Percentiles rank a stretch among this genome's conserved stretches.
Evolutionary conservation across 2,329 filamentous ascomycete genomes (phyloP).

Genomic region (Xylariaceae sp.): DNA sequence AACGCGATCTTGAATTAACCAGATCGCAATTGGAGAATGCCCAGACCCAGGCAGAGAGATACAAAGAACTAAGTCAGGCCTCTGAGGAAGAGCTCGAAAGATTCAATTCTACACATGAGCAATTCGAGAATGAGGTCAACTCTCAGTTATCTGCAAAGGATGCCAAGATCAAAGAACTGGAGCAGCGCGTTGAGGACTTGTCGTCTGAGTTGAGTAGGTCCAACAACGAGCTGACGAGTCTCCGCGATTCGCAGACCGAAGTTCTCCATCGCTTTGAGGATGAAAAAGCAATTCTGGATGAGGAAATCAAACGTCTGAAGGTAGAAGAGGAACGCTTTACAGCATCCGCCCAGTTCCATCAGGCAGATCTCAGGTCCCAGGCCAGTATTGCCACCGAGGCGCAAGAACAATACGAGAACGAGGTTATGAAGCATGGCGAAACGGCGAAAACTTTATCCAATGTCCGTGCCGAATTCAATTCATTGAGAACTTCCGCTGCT

Average conservation of each 20-base stretch:
- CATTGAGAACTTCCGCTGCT: constrained; percentile 74
- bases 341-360: constrained; percentile 77
- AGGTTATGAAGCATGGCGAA: constrained; percentile 91
- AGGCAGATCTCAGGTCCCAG: constrained; percentile 88
- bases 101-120: constrained; percentile 74
- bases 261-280: constrained; percentile 67
- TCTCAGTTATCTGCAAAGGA: constrained; percentile 72
- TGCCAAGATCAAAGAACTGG: constrained; percentile 71
- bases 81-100: constrained; percentile 84
- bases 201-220: constrained; percentile 75
- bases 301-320: constrained; percentile 75
- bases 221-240: constrained; percentile 74
- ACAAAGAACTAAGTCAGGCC: constrained; percentile 80
- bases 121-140: constrained; percentile 86
- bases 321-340: constrained; percentile 78
- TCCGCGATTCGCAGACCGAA: constrained; percentile 79
- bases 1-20: constrained; percentile 78
- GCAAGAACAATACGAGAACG: constrained; percentile 91
- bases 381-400: constrained; percentile 90
- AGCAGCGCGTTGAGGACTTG: constrained; percentile 79
- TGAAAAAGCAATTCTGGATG: constrained; percentile 73
- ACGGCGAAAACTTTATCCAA: constrained; percentile 82
- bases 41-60: constrained; percentile 78
- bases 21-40: constrained; percentile 77
- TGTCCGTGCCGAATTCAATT: constrained; percentile 74